These are phyloP conservation scores for Gossypium sturtianum DNA, from an alignment of 345 rosid species.

Conservation along the genomic window DNA sequence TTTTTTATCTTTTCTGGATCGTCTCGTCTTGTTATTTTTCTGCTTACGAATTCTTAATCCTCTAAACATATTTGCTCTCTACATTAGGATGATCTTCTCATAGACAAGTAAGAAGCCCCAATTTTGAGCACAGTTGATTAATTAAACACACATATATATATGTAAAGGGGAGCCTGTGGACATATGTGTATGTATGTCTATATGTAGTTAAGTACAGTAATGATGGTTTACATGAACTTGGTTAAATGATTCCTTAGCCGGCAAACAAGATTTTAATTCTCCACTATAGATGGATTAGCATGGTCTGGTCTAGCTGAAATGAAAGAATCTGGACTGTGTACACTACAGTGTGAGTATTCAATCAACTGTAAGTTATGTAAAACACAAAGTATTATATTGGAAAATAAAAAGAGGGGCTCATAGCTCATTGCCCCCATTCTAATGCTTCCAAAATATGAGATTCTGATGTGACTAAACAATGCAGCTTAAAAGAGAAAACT, in stretches of 20 bases:
- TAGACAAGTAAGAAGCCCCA: neutral
- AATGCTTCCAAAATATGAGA: neutral
- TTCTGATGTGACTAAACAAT: neutral
- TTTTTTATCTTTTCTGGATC: no score
- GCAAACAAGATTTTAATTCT: constrained; percentile 5
- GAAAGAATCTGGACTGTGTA: neutral
- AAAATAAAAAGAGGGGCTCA: neutral
- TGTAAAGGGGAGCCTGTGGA: no score
- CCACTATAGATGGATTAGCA: constrained; percentile 1
- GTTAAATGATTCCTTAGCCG: neutral
- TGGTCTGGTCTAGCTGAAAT: neutral
- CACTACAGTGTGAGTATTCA: neutral
- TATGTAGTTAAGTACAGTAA: neutral
- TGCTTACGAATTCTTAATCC: neutral
- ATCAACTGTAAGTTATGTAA: neutral
- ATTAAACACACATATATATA: no score
- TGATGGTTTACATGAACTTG: neutral
- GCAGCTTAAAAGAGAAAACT: neutral
- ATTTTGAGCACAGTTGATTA: neutral
- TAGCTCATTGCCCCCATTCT: neutral
- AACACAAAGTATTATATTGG: neutral
- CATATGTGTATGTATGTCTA: no score
- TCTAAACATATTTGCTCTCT: neutral
- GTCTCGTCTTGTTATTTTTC: no score
- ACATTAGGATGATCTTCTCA: neutral